Base-by-base conservation (phyloP, 2,329 filamentous ascomycete genomes). In the Hirsutella rhossiliensis region DNA sequence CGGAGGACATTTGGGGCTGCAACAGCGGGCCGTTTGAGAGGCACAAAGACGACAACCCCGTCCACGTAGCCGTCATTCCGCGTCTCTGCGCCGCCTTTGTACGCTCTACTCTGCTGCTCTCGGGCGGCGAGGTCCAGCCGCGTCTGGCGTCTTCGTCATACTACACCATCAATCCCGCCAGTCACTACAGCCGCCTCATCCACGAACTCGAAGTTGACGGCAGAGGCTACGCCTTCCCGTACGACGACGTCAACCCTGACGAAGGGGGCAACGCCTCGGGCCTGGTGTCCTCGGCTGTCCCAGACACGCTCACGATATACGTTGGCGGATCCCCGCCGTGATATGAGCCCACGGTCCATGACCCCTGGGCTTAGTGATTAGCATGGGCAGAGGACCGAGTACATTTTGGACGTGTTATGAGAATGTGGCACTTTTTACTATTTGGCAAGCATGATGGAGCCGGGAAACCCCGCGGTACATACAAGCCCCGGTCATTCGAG, bases 181-280 rank as follows among this genome's bases (percentile, higher is more conserved):
- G 62, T 52, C 78, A 82, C 54, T 84, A 81, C 54, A 64, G 73
- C 28, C 65, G 75, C 9, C 65, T 83, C 34, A 68, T 84, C 3
- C 80, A 84, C 58, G 59, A 68, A 32, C 67, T 75, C 41, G 76
- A 81, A 60, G 54, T 70, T 5, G 77, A 82, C 55, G 71, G 71
- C 1, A 63, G 67, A 38, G 80, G 80, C 0, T 84, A 84, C 54
- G 73, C 76, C 0, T 84, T 83, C 54, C 69, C 80, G 0, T 84
- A 82, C 51, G 80, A 84, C 53, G 80, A 84, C 55, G 80, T 84
- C 17, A 74, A 76, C 44, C 72, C 77, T 0, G 64, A 68, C 47
- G 75, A 69, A 17, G 62, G 68, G 49, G 75, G 17, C 20, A 34
- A 82, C 54, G 72, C 74, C 3, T 64, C 64, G 1, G 64, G 62